These are phyloP conservation scores for Geosmithia morbida DNA, from an alignment of 2,329 filamentous ascomycete genomes.

Conservation along the genomic window DNA sequence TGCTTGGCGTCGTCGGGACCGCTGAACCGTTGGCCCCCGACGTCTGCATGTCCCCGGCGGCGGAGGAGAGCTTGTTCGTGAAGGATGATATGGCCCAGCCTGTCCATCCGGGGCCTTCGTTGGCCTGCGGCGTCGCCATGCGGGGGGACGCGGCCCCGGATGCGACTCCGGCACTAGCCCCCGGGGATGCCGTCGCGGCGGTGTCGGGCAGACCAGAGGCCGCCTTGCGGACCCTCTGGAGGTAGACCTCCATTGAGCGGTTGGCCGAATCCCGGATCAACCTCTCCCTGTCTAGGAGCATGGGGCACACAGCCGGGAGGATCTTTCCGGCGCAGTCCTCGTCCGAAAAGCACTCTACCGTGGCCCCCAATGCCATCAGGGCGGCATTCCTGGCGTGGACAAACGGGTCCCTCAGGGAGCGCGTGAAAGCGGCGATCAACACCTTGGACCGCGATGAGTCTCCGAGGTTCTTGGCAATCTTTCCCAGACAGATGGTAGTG, in stretches of 20 bases:
- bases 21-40: slow-evolving; percentile 23
- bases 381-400: slow-evolving; percentile 86
- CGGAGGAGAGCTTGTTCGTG: slow-evolving; percentile 79
- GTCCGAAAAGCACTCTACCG: slow-evolving; percentile 71
- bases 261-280: slow-evolving; percentile 81
- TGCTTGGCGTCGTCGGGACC: slow-evolving; percentile 6
- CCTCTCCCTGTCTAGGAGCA: slow-evolving; percentile 89
- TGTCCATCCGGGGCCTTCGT: slow-evolving; percentile 47
- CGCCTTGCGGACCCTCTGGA: slow-evolving; percentile 70
- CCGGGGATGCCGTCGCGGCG: slow-evolving; percentile 48
- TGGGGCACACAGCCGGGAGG: slow-evolving; percentile 70
- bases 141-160: slow-evolving; percentile 37
- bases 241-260: slow-evolving; percentile 77
- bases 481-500: slow-evolving; percentile 92
- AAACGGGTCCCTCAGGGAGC: slow-evolving; percentile 84
- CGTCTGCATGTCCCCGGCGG: slow-evolving; percentile 72
- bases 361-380: slow-evolving; percentile 73
- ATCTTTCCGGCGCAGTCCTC: slow-evolving; percentile 80
- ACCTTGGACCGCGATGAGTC: slow-evolving; percentile 72
- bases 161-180: slow-evolving; percentile 17
- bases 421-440: slow-evolving; percentile 78
- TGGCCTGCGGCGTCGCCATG: slow-evolving; percentile 63
- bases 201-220: slow-evolving; percentile 67
- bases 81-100: slow-evolving; percentile 99
- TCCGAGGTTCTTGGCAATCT: slow-evolving; percentile 83